Evolutionary conservation across 257 asterid species (phyloP), one percentile per base, ranked within the genome.

Genomic region (Fraxinus pennsylvanica): DNA sequence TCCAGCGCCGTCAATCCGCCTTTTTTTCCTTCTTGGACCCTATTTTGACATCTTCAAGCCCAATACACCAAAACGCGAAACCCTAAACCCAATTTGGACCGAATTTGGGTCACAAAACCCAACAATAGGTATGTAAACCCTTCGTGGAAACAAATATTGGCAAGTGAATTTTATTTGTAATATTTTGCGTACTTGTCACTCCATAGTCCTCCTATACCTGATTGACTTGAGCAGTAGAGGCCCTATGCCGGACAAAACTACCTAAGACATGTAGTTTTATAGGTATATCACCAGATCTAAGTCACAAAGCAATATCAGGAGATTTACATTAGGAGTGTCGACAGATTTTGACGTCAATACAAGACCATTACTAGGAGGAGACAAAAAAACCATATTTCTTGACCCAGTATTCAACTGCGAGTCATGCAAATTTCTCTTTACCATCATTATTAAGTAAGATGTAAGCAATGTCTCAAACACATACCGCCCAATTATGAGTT

Each of bases 401-500:
- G 21, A 39, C 52, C 65, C 47, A 19, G 27, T 52, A 45, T 30
- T 63, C 69, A 76, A 38, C 33, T 45, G 61, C 57, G 4, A 21
- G 15, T 7, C 65, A 67, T 33, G 52, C 47, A 17, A 77, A 54
- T 9, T 10, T 63, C 68, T 81, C 29, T 9, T 27, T 43, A 15
- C 32, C n/a, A 59, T 67, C 71, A 78, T 43, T 32, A 41, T 35
- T 38, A 63, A 54, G 69, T 30, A 65, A 74, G 72, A 68, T 50
- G 30, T 10, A 13, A 59, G 43, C 76, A 71, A 21, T 30, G 27
- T 65, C 61, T 50, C 39, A 50, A 82, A 59, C 43, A 74, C 94
- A 38, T 92, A 95, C 98, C 91, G 99, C 99, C 99, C 99, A 95
- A 80, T 95, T 95, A 84, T 85, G 97, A 68, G 99, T 95, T 89